Base-by-base conservation (phyloP, 306 rosid genomes). In the Casuarina glauca region DNA sequence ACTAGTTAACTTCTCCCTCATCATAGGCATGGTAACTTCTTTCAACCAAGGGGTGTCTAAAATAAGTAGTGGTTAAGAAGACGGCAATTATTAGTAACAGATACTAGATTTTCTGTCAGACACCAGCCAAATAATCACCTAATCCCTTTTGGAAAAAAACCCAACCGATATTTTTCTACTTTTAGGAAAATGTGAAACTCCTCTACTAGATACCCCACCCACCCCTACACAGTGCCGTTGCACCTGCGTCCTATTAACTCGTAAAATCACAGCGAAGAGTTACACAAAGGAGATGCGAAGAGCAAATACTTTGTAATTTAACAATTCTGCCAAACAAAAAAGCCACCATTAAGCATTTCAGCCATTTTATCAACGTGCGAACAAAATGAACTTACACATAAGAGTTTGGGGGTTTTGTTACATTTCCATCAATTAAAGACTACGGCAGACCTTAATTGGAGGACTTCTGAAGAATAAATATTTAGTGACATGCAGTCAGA, bases 331-430 rank as follows among this genome's bases (percentile, higher is more conserved):
- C 26, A 70, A 71, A 70, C 17, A 49, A 16, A 66, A 78, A 35
- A 51, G 77, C 69, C 39, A 67, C 69, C 55, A 35, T 43, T 60
- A 43, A 63, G 70, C 73, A 35, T 62, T 63, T 36, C 52, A 71
- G 48, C 17, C 13, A 69, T 5, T 64, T 44, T 26, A 17, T 51
- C 4, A 11, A 51, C 4, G 9, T 51, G 19, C 3, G 6, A 58
- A 2, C n/a, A 19, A 58, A 58, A 58, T 9, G 26, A 20, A 7
- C 32, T 20, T 4, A 36, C 8, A 9, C 10, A 9, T 9, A 58
- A 26, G 3, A 58, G 17, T 58, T 20, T 58, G 35, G 38, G 64
- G 38, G 26, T 58, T 58, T 26, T 20, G 39, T 19, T 20, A 58
- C 7, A 58, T 26, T 38, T 9, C 32, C 26, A 58, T 20, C 39